Evolutionary conservation across 176 grass and related monocot species (phyloP).

Genomic region (Raddia guianensis): DNA sequence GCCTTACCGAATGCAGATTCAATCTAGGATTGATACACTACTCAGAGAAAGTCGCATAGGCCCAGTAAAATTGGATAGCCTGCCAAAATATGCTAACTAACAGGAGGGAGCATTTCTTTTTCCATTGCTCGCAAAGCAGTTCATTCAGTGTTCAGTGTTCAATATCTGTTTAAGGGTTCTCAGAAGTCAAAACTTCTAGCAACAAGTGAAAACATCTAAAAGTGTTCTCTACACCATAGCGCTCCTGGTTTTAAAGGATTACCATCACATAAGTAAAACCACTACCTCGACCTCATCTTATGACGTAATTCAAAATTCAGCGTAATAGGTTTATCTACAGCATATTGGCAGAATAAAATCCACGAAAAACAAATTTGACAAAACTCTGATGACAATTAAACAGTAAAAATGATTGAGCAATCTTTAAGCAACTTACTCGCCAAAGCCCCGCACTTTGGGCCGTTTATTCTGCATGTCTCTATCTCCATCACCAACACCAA

Average conservation of each 20-base stretch:
- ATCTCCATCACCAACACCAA: conserved; percentile 31
- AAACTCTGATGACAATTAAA: conserved; percentile 10
- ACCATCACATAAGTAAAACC: not conserved
- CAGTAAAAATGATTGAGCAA: conserved; percentile 11
- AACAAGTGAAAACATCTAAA: conserved; percentile 4
- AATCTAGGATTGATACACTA: not conserved
- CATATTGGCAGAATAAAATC: conserved; percentile 4
- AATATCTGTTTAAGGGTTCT: not conserved
- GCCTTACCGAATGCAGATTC: not conserved
- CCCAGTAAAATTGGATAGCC: not conserved
- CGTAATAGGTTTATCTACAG: not conserved
- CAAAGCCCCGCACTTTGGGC: conserved; percentile 65
- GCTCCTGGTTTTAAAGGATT: not conserved
- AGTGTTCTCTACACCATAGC: not conserved
- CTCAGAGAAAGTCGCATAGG: not conserved
- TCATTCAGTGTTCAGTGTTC: not conserved
- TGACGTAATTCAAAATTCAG: not conserved
- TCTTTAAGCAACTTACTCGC: conserved; percentile 61
- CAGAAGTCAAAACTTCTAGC: not conserved
- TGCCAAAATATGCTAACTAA: conserved; percentile 11
- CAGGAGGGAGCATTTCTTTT: not conserved
- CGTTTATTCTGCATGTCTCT: conserved; percentile 80
- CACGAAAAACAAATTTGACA: conserved; percentile 14
- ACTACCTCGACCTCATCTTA: conserved; percentile 1
- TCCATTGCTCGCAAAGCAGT: not conserved